Conservation (phyloP, 2,329 filamentous ascomycete genomes). For the Fusarium lateritium region DNA sequence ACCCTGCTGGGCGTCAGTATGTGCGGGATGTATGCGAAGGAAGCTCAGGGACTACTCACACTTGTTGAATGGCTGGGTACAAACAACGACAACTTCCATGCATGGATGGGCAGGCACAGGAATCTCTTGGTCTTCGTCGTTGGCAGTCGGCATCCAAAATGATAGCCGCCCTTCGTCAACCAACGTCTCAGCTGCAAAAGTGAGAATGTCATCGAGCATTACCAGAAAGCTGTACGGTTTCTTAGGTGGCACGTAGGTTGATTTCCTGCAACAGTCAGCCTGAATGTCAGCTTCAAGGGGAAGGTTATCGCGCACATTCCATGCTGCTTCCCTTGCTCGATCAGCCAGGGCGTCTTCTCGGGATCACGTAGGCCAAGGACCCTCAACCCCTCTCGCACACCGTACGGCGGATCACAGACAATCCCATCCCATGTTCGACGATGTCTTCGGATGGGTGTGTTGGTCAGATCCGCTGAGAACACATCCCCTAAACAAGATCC, state of each 20-base stretch:
- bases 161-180: slow-evolving; percentile 85
- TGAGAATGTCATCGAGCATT: slow-evolving; percentile 90
- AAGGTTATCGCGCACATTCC: slow-evolving; percentile 71
- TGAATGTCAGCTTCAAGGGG: not conserved
- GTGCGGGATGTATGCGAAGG: not conserved
- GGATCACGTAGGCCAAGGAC: slow-evolving; percentile 85
- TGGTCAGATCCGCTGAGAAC: slow-evolving; percentile 90
- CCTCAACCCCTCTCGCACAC: slow-evolving; percentile 90
- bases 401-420: slow-evolving; percentile 95
- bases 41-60: slow-evolving; percentile 67
- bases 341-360: slow-evolving; percentile 69
- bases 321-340: slow-evolving; percentile 78
- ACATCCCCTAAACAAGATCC: slow-evolving; percentile 77
- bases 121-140: slow-evolving; percentile 82
- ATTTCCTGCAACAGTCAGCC: slow-evolving; percentile 54
- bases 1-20: slow-evolving; percentile 71
- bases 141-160: slow-evolving; percentile 98
- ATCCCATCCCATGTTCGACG: slow-evolving; percentile 86
- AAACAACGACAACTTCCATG: slow-evolving; percentile 80
- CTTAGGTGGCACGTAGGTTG: slow-evolving; percentile 87
- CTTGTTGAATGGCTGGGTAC: slow-evolving; percentile 90
- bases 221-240: slow-evolving; percentile 92
- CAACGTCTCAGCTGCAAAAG: slow-evolving; percentile 82
- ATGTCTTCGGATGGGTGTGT: slow-evolving; percentile 77
- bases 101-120: slow-evolving; percentile 82